phyloP scores from a whole-genome alignment of 495 filamentous ascomycete species.

The Penicillium robsamsonii region DNA sequence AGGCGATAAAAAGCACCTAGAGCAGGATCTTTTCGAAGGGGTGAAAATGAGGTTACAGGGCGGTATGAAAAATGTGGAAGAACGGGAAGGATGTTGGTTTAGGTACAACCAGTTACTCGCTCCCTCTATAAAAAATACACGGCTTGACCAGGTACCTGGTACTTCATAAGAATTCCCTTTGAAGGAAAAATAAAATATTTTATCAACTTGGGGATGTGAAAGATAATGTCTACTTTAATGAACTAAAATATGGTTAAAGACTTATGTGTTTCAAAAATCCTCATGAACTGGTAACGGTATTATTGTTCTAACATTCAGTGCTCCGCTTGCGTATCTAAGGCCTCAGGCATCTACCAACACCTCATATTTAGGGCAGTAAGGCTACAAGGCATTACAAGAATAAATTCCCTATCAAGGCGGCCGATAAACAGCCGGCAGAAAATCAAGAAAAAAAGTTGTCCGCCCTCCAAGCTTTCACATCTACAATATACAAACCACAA shows the following conservation, averaged over 20 bases:
- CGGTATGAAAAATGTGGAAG: conserved; percentile 26
- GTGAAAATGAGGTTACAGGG: conserved; percentile 38
- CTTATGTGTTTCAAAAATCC: neutral
- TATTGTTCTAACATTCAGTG: conserved; percentile 7
- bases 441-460: conserved; percentile 27
- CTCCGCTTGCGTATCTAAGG: conserved; percentile 16
- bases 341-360: conserved; percentile 18
- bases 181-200: neutral
- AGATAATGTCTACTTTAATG: neutral
- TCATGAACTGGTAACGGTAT: conserved; percentile 8
- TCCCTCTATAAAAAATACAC: conserved; percentile 14
- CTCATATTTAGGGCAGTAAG: conserved; percentile 4
- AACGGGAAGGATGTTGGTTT: conserved; percentile 13
- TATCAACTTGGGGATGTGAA: neutral
- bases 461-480: conserved; percentile 14
- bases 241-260: conserved; percentile 2
- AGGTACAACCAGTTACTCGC: conserved; percentile 14
- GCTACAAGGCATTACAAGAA: conserved; percentile 6
- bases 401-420: conserved; percentile 17
- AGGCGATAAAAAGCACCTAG: conserved; percentile 40
- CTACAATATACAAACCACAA: conserved; percentile 6
- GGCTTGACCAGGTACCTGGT: conserved; percentile 12
- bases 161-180: conserved; percentile 5
- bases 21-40: conserved; percentile 38
- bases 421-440: conserved; percentile 26